Conservation (phyloP, 1,139 yeast species). For the Taiozyma sp. region DNA sequence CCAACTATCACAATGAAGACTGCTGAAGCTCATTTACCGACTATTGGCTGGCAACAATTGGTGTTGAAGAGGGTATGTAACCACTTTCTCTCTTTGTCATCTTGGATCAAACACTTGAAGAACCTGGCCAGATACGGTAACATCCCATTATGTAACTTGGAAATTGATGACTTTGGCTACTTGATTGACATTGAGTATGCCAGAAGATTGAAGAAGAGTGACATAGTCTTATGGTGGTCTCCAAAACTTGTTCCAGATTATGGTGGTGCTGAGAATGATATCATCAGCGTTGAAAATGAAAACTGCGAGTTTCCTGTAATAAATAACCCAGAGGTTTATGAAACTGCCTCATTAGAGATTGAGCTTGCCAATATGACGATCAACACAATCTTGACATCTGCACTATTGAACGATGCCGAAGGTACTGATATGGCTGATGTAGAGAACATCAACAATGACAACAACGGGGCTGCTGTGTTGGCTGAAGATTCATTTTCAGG, state of each 20-base stretch:
- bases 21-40: conserved; percentile 56
- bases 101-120: conserved; percentile 67
- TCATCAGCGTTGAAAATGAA: conserved; percentile 40
- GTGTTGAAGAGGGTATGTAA: conserved; percentile 63
- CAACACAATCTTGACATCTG: conserved; percentile 80
- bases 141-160: conserved; percentile 82
- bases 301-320: conserved; percentile 65
- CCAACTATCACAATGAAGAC: conserved; percentile 62
- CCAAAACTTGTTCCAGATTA: conserved; percentile 74
- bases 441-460: conserved; percentile 32
- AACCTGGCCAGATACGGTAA: conserved; percentile 66
- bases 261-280: conserved; percentile 77
- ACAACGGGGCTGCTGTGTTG: conserved; percentile 47
- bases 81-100: conserved; percentile 68
- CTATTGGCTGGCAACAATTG: conserved; percentile 81
- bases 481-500: conserved; percentile 79
- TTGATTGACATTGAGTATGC: conserved; percentile 86
- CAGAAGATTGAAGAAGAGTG: conserved; percentile 57
- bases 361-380: conserved; percentile 74
- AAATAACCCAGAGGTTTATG: conserved; percentile 76
- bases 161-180: conserved; percentile 68
- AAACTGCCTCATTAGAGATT: conserved; percentile 74
- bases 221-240: conserved; percentile 93
- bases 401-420: conserved; percentile 83
- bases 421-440: conserved; percentile 74